These are phyloP conservation scores for Pseudopyrenochaeta lycopersici DNA, from an alignment of 2,329 filamentous ascomycete species.

Conservation along the genomic window DNA sequence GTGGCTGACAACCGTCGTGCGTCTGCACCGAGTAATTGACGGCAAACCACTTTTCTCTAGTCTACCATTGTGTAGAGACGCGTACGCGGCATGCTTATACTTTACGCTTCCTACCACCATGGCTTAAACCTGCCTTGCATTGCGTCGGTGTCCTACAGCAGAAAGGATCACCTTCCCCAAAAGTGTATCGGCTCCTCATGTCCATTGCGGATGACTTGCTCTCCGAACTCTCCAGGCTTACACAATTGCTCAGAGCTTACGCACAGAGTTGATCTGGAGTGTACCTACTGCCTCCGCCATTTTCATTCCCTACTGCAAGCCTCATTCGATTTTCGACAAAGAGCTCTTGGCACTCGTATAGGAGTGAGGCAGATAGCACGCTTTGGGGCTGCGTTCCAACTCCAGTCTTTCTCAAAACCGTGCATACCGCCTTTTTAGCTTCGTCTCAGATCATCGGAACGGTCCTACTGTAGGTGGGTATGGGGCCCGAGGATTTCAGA, in stretches of 20 bases:
- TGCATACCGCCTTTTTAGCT: neutral
- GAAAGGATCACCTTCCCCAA: neutral
- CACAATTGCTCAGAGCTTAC: constrained; percentile 5
- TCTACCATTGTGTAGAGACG: no score
- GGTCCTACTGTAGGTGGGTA: constrained; percentile 5
- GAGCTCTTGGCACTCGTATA: constrained; percentile 12
- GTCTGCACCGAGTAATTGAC: no score
- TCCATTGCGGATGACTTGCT: constrained; percentile 10
- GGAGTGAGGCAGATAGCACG: constrained; percentile 11
- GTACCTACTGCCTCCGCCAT: constrained; percentile 12
- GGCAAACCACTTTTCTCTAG: no score
- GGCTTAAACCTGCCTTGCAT: no score
- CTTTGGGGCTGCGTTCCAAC: no score
- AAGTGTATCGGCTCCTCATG: constrained; percentile 21
- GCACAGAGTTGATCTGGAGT: constrained; percentile 4
- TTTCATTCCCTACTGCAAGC: constrained; percentile 25
- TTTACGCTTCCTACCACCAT: no score
- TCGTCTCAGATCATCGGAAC: neutral
- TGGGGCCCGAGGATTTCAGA: neutral
- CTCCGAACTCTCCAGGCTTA: constrained; percentile 12
- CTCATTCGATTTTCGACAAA: constrained; percentile 11
- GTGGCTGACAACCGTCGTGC: neutral
- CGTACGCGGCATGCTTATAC: no score
- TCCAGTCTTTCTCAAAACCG: neutral
- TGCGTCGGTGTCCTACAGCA: neutral